These are phyloP conservation scores for Elongisporangium anandrum DNA, from an alignment of 352 stramenopile species.

Conservation along the genomic window DNA sequence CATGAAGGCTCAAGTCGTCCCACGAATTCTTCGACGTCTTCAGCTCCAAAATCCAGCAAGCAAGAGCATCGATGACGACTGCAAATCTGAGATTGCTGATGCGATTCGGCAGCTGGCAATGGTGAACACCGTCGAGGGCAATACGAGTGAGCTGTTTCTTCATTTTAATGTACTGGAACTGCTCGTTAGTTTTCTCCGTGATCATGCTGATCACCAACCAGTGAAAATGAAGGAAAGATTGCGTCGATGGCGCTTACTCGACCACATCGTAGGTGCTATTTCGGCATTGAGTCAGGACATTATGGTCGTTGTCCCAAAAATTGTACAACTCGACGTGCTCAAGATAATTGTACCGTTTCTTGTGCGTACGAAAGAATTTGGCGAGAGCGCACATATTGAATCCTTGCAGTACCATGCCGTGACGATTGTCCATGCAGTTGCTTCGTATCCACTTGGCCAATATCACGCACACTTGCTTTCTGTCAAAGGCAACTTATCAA, in stretches of 20 bases:
- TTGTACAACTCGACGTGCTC: constrained; percentile 41
- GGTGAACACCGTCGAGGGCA: constrained; percentile 53
- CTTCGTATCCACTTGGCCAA: constrained; percentile 58
- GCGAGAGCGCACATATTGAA: constrained; percentile 17
- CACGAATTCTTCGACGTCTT: constrained; percentile 66
- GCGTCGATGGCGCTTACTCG: constrained; percentile 35
- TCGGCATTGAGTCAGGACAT: constrained; percentile 60
- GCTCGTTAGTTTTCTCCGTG: constrained; percentile 23
- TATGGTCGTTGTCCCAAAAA: constrained; percentile 46
- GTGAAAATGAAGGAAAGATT: constrained; percentile 16
- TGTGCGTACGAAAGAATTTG: constrained; percentile 3
- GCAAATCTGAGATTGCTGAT: constrained; percentile 65
- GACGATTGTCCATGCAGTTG: constrained; percentile 41
- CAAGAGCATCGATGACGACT: constrained; percentile 29
- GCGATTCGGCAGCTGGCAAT: constrained; percentile 45
- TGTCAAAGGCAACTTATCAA: constrained; percentile 11
- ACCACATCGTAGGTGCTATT: constrained; percentile 43
- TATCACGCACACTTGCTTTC: constrained; percentile 33
- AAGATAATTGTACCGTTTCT: constrained; percentile 31
- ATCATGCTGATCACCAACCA: constrained; percentile 9
- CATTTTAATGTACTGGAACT: constrained; percentile 60
- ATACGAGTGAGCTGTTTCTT: constrained; percentile 65
- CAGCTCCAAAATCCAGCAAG: constrained; percentile 28
- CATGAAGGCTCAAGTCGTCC: constrained; percentile 57
- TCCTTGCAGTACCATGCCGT: constrained; percentile 46